Evolutionary conservation across 495 filamentous ascomycete species (phyloP).

Genomic region (Trichoderma gamsii): DNA sequence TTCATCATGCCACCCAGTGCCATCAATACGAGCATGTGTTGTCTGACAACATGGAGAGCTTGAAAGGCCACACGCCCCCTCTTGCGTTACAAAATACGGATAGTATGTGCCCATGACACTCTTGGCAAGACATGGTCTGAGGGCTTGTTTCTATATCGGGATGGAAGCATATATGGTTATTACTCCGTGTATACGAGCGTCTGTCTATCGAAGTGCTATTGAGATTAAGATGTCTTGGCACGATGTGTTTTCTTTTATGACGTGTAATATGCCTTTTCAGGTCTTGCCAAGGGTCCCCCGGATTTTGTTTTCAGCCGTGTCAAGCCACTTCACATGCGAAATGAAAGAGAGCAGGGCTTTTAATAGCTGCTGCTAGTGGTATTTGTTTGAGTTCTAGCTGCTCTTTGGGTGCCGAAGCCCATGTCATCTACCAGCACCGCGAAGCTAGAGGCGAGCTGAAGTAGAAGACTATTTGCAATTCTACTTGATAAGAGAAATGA

Average conservation of each 20-base stretch:
- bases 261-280: background rate
- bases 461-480: too few species aligned
- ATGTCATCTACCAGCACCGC: background rate
- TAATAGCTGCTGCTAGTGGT: background rate
- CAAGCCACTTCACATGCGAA: slow-evolving; percentile 2
- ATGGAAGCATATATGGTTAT: too few species aligned
- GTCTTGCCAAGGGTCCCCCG: background rate
- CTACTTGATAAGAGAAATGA: too few species aligned
- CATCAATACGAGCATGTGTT: too few species aligned
- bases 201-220: background rate
- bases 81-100: too few species aligned
- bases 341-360: background rate
- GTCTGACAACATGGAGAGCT: too few species aligned
- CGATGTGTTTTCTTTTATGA: background rate
- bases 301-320: background rate
- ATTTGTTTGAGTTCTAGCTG: background rate
- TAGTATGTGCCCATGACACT: too few species aligned
- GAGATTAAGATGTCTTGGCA: background rate
- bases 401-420: background rate
- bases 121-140: too few species aligned
- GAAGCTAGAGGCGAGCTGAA: too few species aligned
- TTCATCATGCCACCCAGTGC: too few species aligned
- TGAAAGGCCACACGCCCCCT: too few species aligned
- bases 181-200: background rate
- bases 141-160: too few species aligned